Conservation (phyloP, 257 asterid genomes). For the Misopates orontium region DNA sequence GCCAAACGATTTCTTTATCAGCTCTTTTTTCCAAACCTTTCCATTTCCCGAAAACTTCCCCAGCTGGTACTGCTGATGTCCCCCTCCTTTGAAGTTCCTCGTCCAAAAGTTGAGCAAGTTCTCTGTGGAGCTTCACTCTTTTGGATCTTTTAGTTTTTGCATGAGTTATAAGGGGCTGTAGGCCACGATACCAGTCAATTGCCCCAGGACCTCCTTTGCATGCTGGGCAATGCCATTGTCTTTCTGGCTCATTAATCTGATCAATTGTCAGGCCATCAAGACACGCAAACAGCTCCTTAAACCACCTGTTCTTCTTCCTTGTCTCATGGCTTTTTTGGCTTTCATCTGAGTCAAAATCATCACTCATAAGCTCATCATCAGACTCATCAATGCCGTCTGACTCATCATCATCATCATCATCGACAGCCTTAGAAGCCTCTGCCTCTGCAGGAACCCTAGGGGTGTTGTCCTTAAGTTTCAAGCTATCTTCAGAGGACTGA, state of each 20-base stretch:
- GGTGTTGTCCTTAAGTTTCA: constrained; percentile 13
- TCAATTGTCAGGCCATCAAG: constrained; percentile 46
- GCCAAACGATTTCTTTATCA: constrained; percentile 58
- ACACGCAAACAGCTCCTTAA: constrained; percentile 41
- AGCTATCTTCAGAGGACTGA: constrained; percentile 30
- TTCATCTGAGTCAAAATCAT: constrained; percentile 51
- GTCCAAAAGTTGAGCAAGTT: constrained; percentile 52
- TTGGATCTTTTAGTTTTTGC: constrained; percentile 52
- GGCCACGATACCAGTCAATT: constrained; percentile 61
- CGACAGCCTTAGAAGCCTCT: constrained; percentile 24
- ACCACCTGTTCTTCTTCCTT: constrained; percentile 52
- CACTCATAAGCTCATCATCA: constrained; percentile 54
- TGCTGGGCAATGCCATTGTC: constrained; percentile 77
- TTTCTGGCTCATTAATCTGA: constrained; percentile 52
- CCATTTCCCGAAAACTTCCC: constrained; percentile 49
- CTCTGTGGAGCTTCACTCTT: constrained; percentile 60
- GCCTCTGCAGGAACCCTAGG: constrained; percentile 25
- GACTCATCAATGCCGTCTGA: constrained; percentile 40
- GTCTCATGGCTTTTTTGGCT: constrained; percentile 55
- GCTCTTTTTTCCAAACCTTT: constrained; percentile 38
- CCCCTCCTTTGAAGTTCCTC: constrained; percentile 54
- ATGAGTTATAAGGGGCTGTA: constrained; percentile 55
- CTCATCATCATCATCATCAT: constrained; percentile 43
- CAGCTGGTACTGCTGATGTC: constrained; percentile 46
- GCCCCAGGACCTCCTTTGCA: constrained; percentile 73